A percentile compares a stretch with the other conserved stretches of the same genome.
phyloP scores from a whole-genome alignment of 192 early-diverging fungal species.

The Lunasporangiospora selenospora region DNA sequence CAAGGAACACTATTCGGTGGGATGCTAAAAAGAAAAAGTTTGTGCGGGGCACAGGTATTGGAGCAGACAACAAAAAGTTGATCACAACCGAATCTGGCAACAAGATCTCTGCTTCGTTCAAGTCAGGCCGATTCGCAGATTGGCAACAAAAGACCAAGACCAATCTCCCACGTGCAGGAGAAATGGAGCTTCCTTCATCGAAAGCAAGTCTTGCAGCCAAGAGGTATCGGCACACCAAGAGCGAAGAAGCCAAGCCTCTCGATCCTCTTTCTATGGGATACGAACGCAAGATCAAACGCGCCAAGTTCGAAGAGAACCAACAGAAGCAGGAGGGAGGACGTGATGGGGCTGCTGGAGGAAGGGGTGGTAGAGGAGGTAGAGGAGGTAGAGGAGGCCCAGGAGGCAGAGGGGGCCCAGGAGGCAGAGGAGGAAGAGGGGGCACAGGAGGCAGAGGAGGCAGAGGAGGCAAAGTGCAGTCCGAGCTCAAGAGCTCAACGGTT shows the following conservation, averaged over 20 bases:
- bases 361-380: slow-evolving; percentile 49
- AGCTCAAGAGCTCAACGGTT: slow-evolving; percentile 81
- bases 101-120: slow-evolving; percentile 88
- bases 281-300: slow-evolving; percentile 68
- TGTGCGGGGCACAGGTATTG: slow-evolving; percentile 80
- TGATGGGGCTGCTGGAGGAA: slow-evolving; percentile 11
- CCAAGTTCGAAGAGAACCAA: slow-evolving; percentile 55
- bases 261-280: slow-evolving; percentile 71
- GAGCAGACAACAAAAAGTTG: slow-evolving; percentile 95
- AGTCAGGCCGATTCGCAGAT: slow-evolving; percentile 82
- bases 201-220: slow-evolving; percentile 55
- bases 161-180: slow-evolving; percentile 82
- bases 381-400: too few relatives aligned
- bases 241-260: slow-evolving; percentile 72
- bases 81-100: slow-evolving; percentile 92
- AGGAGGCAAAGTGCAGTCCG: slow-evolving; percentile 57
- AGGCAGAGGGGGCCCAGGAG: too few relatives aligned
- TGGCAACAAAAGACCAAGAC: slow-evolving; percentile 94
- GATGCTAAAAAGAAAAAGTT: slow-evolving; percentile 95
- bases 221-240: slow-evolving; percentile 80
- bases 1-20: slow-evolving; percentile 81
- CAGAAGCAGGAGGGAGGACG: slow-evolving; percentile 24
- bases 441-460: slow-evolving; percentile 48
- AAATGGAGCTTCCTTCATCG: slow-evolving; percentile 74
- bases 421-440: slow-evolving; percentile 44